Conservation (phyloP, 441 rosid species). For the Syzygium syzygioides region DNA sequence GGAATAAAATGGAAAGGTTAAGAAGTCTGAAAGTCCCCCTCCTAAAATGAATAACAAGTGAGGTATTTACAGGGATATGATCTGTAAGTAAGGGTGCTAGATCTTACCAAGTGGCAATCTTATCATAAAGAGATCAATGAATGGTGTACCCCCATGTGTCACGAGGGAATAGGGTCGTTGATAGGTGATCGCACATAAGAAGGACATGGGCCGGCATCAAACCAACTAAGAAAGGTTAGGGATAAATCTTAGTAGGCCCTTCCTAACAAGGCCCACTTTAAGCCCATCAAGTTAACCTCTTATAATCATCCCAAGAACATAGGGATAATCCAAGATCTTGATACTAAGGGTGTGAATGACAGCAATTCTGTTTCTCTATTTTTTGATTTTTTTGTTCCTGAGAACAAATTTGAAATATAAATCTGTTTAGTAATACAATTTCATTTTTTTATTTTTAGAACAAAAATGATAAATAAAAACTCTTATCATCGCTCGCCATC, state of each 20-base stretch:
- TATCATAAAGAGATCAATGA: neutral
- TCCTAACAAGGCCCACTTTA: neutral
- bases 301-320: too few species aligned
- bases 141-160: neutral
- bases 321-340: too few species aligned
- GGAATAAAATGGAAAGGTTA: neutral
- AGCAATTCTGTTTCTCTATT: too few species aligned
- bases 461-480: too few species aligned
- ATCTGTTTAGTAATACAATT: too few species aligned
- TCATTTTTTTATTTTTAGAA: too few species aligned
- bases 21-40: neutral
- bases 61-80: neutral
- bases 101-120: neutral
- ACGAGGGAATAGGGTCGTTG: neutral
- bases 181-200: neutral
- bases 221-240: neutral
- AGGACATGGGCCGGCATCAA: neutral
- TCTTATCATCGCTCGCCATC: too few species aligned
- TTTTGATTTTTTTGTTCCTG: too few species aligned
- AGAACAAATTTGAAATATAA: too few species aligned
- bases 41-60: neutral
- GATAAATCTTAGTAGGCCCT: neutral
- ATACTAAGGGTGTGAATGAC: too few species aligned
- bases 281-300: too few species aligned
- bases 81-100: neutral